A percentile compares a stretch with the other conserved stretches of the same genome.
phyloP scores from a whole-genome alignment of 495 filamentous ascomycete genomes.

The Penicillium paxilli region DNA sequence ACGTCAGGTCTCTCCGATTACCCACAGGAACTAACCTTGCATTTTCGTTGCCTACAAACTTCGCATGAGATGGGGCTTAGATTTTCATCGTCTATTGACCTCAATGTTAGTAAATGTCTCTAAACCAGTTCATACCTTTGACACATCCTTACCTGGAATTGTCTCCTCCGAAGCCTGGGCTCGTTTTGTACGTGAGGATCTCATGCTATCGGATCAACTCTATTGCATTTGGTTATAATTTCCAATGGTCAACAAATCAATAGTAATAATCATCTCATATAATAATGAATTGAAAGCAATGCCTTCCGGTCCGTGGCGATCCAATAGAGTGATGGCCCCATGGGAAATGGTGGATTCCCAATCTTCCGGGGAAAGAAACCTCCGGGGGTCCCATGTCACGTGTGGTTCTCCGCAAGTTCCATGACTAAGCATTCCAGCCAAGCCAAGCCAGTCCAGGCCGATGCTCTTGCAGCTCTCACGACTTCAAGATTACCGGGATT shows the following conservation, averaged over 20 bases:
- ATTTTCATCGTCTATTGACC: conserved; percentile 6
- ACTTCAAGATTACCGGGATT: not conserved
- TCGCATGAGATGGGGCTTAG: conserved; percentile 29
- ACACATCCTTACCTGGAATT: not conserved
- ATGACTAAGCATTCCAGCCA: too few relatives aligned
- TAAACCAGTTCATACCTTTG: not conserved
- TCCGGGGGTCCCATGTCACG: conserved; percentile 9
- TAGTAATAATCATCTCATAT: too few relatives aligned
- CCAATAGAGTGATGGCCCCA: too few relatives aligned
- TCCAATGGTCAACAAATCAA: too few relatives aligned
- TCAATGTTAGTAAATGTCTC: not conserved
- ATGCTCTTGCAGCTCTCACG: too few relatives aligned
- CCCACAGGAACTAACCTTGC: conserved; percentile 22
- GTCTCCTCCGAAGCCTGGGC: not conserved
- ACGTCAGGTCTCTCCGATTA: not conserved
- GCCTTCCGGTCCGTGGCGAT: too few relatives aligned
- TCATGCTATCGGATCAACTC: too few relatives aligned
- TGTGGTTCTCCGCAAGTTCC: not conserved
- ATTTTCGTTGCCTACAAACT: conserved; percentile 29
- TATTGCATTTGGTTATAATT: too few relatives aligned
- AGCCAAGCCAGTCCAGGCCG: too few relatives aligned
- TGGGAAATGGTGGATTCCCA: too few relatives aligned
- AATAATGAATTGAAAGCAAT: too few relatives aligned
- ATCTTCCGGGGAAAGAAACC: conserved; percentile 9
- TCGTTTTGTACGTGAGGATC: not conserved